These are phyloP conservation scores for Puccinia hordei DNA, from an alignment of 1,284 basidiomycete genomes.

Conservation along the genomic window DNA sequence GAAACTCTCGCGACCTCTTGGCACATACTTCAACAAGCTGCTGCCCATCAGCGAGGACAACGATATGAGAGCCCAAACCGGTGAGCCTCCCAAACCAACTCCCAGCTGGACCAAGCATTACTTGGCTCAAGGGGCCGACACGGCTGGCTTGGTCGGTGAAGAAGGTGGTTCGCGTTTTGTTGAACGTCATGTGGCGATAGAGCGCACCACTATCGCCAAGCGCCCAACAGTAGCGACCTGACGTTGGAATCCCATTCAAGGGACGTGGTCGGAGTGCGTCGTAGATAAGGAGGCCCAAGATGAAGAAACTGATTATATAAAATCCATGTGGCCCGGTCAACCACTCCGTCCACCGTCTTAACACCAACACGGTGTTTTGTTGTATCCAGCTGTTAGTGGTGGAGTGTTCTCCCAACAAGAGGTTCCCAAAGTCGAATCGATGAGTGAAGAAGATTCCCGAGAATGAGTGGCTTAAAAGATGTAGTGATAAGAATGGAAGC, in stretches of 20 bases:
- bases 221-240: conserved; percentile 39
- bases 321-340: conserved; percentile 29
- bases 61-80: conserved; percentile 31
- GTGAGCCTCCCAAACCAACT: conserved; percentile 40
- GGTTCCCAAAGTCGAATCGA: conserved; percentile 26
- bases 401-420: conserved; percentile 24
- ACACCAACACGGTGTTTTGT: conserved; percentile 32
- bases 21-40: conserved; percentile 38
- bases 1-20: conserved; percentile 43
- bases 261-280: conserved; percentile 35
- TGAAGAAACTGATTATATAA: conserved; percentile 34
- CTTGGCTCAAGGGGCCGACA: conserved; percentile 36
- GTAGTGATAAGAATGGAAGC: conserved; percentile 27
- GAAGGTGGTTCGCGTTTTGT: conserved; percentile 38
- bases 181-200: conserved; percentile 23
- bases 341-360: conserved; percentile 33
- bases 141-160: conserved; percentile 31
- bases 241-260: conserved; percentile 44
- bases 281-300: conserved; percentile 46
- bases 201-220: conserved; percentile 28
- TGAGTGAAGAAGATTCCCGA: conserved; percentile 33
- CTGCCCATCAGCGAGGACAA: conserved; percentile 34
- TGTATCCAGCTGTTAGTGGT: conserved; percentile 25
- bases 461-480: conserved; percentile 27
- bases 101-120: conserved; percentile 44